Conservation (phyloP, 441 rosid genomes). For the Metrosideros polymorpha region DNA sequence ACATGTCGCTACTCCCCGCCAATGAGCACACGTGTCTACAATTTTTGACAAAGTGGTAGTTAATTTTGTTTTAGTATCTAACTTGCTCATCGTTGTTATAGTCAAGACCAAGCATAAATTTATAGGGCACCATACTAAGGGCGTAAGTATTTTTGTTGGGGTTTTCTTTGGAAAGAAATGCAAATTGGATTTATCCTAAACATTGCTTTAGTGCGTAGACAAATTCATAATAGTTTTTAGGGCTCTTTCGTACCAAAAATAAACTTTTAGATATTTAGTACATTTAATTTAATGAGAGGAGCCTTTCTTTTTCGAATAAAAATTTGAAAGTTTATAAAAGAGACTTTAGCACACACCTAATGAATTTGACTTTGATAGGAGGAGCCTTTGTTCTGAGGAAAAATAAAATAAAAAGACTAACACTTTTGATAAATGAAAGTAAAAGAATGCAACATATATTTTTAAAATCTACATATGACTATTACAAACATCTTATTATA, state of each 20-base stretch:
- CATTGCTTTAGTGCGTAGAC: not conserved
- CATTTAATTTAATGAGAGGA: not conserved
- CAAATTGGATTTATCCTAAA: not conserved
- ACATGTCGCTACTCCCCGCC: too few relatives aligned
- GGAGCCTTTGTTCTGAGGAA: not conserved
- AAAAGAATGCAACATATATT: not conserved
- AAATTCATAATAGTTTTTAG: not conserved
- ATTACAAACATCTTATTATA: not conserved
- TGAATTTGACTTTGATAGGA: not conserved
- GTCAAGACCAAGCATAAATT: not conserved
- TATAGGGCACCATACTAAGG: not conserved
- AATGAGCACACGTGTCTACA: not conserved
- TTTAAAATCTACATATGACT: not conserved
- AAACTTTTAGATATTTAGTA: not conserved
- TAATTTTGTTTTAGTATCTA: not conserved
- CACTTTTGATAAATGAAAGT: not conserved
- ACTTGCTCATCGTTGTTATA: not conserved
- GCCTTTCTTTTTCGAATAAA: not conserved
- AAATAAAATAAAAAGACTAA: accelerated
- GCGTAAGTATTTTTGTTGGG: not conserved
- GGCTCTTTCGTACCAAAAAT: not conserved
- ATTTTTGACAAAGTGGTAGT: not conserved
- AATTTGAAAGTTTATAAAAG: not conserved
- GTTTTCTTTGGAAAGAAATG: not conserved
- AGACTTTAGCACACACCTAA: not conserved